Base-by-base conservation (phyloP, 495 filamentous ascomycete genomes). In the Talaromyces proteolyticus region DNA sequence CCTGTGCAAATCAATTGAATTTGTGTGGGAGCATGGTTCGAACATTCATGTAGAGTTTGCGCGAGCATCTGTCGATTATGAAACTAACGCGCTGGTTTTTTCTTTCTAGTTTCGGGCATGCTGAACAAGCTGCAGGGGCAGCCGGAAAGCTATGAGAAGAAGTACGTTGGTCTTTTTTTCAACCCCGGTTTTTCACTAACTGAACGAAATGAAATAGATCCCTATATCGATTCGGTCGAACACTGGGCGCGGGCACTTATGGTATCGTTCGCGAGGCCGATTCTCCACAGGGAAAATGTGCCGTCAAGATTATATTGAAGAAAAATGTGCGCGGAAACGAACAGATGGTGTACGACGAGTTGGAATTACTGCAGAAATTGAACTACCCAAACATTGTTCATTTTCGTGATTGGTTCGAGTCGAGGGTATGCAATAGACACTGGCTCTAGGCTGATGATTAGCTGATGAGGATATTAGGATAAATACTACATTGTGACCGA, bases 401-500 rank as follows among this genome's bases (percentile, higher is more conserved):
- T 52, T 99, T 99, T 61, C 87, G 91, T 57, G 93, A 99, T 68
- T 99, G 93, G 93, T 99, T 99, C 60, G 93, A 99, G 71, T 96
- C 92, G 41, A 89, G 89, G 65, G 76, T 78, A 50, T 25, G 59
- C 46, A 16, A 6, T 21, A 2, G 19, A 36, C 14, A 37, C 14
- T 29, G 0, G 49, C 23, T 45, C 41, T 45, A 11, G 18, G 42
- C n/a, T n/a, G 10, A 6, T 24, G n/a, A n/a, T 60, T 3, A 7
- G 40, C 52, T 53, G 53, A 52, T 29, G 44, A 0, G 2, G 4
- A 34, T 40, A 0, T 10, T 54, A 97, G 92, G 93, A 99, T 74
- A 99, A 99, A 75, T 99, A 95, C 73, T 99, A 99, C 67, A 99
- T 99, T 57, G 92, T 99, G 62, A 99, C 93, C 37, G 86, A 99